Conservation (phyloP, 345 rosid genomes). For the Kandelia obovata region DNA sequence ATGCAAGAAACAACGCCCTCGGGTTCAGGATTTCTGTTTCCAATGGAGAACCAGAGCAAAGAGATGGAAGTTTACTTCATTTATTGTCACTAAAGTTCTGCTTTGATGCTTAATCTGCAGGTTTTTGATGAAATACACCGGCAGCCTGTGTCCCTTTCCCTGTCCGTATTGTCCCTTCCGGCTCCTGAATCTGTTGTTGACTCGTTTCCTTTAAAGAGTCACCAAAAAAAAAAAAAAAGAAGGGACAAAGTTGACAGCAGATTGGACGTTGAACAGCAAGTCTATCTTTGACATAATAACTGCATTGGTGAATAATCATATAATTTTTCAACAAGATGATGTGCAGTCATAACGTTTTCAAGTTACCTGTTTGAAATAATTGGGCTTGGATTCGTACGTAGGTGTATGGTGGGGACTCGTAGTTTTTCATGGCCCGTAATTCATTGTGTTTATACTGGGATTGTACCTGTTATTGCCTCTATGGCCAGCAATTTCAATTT, state of each 20-base stretch:
- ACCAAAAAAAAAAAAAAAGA: slow-evolving; percentile 28
- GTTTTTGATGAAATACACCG: slow-evolving; percentile 75
- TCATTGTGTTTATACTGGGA: background rate
- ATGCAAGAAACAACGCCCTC: slow-evolving; percentile 35
- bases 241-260: slow-evolving; percentile 23
- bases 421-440: background rate
- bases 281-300: slow-evolving; percentile 8
- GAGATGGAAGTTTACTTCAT: slow-evolving; percentile 44
- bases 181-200: slow-evolving; percentile 71
- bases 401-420: background rate
- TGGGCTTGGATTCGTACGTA: no score
- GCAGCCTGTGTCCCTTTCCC: slow-evolving; percentile 44
- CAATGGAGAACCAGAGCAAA: slow-evolving; percentile 35
- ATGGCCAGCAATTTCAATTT: background rate
- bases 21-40: slow-evolving; percentile 48
- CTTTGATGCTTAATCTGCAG: slow-evolving; percentile 27
- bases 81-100: slow-evolving; percentile 13
- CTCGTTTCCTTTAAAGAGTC: slow-evolving; percentile 57
- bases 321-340: background rate
- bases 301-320: background rate
- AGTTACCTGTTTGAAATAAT: no score
- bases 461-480: background rate
- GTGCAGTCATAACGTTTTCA: no score
- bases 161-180: slow-evolving; percentile 30
- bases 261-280: slow-evolving; percentile 54